phyloP scores from a whole-genome alignment of 192 early-diverging fungal species.

The Thamnidium elegans region DNA sequence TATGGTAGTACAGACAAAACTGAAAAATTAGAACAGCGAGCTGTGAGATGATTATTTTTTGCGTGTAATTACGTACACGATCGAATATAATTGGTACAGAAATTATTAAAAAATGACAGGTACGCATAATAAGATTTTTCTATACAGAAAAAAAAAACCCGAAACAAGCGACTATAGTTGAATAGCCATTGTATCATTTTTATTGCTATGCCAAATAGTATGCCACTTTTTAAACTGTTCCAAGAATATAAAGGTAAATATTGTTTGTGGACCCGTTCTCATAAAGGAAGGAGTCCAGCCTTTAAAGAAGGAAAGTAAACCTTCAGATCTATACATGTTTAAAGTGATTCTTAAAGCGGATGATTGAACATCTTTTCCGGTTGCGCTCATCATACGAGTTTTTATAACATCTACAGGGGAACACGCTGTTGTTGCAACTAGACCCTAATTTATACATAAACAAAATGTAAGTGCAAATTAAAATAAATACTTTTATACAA shows the following conservation, averaged over 20 bases:
- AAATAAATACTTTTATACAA: no score
- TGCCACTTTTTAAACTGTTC: conserved; percentile 64
- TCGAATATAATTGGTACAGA: no score
- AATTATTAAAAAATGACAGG: no score
- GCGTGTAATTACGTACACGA: no score
- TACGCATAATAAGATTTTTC: no score
- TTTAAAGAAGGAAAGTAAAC: conserved; percentile 68
- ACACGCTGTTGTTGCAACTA: conserved; percentile 72
- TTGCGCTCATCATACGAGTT: conserved; percentile 81
- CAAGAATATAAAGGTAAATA: conserved; percentile 79
- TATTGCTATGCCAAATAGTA: neutral
- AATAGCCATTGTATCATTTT: no score
- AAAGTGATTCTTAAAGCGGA: conserved; percentile 42
- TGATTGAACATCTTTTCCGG: conserved; percentile 29
- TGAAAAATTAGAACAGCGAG: no score
- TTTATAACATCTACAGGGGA: conserved; percentile 84
- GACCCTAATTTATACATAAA: conserved; percentile 45
- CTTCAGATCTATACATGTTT: conserved; percentile 64
- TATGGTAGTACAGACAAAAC: no score
- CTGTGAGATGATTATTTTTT: no score
- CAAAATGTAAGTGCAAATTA: no score
- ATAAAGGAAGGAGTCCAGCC: conserved; percentile 84
- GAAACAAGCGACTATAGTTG: no score
- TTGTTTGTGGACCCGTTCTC: conserved; percentile 80
- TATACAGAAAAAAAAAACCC: no score